Percentiles rank a stretch among this genome's conserved stretches.
These are phyloP conservation scores for Hippophae rhamnoides DNA, from an alignment of 306 rosid genomes.

Conservation along the genomic window DNA sequence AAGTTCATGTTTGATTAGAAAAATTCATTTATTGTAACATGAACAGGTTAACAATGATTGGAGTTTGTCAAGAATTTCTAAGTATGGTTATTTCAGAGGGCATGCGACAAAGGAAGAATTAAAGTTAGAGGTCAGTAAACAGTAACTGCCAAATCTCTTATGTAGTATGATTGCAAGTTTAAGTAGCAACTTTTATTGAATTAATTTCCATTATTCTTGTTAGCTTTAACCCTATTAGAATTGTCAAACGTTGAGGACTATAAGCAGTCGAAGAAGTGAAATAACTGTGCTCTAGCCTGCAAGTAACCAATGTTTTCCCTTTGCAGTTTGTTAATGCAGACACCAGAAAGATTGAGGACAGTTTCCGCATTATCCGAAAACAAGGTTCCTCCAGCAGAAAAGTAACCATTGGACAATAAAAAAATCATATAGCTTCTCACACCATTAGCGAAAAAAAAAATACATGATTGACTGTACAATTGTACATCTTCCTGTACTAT, in stretches of 20 bases:
- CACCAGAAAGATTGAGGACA: conserved; percentile 40
- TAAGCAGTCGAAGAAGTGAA: too few species aligned
- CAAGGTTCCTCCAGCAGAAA: conserved; percentile 7
- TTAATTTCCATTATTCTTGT: background rate
- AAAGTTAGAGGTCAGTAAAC: conserved; percentile 47
- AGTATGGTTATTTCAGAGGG: conserved; percentile 61
- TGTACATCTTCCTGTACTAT: too few species aligned
- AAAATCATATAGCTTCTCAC: background rate
- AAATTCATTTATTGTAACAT: background rate
- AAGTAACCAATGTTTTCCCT: background rate
- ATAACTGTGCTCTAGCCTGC: too few species aligned
- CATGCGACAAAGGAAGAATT: conserved; percentile 47
- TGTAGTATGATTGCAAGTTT: background rate
- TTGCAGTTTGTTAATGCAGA: conserved; percentile 53
- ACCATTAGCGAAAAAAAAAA: background rate
- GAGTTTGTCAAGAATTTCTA: conserved; percentile 50
- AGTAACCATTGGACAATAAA: conserved; percentile 4
- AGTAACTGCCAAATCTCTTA: background rate
- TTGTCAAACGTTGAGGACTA: too few species aligned
- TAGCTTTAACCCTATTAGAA: background rate
- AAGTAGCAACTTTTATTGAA: background rate
- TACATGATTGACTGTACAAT: background rate
- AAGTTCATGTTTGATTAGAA: background rate
- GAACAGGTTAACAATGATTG: conserved; percentile 33
- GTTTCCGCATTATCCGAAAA: conserved; percentile 51